phyloP scores from a whole-genome alignment of 768 basidiomycete species.

The Dentipellis fragilis region DNA sequence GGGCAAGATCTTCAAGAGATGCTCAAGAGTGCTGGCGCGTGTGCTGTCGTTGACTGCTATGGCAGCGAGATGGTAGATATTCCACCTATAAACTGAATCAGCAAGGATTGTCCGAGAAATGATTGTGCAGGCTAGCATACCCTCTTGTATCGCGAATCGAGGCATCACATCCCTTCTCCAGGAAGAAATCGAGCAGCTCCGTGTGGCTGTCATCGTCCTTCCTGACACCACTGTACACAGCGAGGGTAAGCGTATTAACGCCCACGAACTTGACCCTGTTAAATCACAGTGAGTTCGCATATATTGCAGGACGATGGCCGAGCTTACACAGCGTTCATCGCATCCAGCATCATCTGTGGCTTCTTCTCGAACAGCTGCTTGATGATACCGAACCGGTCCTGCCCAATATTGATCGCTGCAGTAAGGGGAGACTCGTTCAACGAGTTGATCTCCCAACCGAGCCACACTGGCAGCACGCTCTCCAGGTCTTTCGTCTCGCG shows the following conservation, averaged over 20 bases:
- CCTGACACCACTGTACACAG: conserved; percentile 17
- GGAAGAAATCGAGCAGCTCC: conserved; percentile 38
- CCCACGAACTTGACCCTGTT: conserved; percentile 36
- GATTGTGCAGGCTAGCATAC: conserved; percentile 22
- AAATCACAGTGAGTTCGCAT: background rate
- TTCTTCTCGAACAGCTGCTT: conserved; percentile 35
- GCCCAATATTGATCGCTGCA: conserved; percentile 26
- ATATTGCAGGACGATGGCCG: background rate
- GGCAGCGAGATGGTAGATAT: conserved; percentile 44
- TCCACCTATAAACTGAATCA: conserved; percentile 31
- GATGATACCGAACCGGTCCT: conserved; percentile 27
- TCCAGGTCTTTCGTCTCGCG: conserved; percentile 29
- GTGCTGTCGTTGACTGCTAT: conserved; percentile 15
- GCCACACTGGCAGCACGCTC: conserved; percentile 32
- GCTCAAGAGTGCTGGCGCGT: conserved; percentile 22
- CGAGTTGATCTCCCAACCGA: conserved; percentile 39
- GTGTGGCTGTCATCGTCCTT: conserved; percentile 14
- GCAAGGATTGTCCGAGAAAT: background rate
- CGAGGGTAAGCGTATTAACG: conserved; percentile 35
- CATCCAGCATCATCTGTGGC: conserved; percentile 30
- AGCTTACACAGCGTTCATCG: conserved; percentile 34
- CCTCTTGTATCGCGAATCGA: conserved; percentile 32
- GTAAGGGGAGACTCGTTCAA: conserved; percentile 45
- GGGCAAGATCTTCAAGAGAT: conserved; percentile 42
- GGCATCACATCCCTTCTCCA: conserved; percentile 36